These are phyloP conservation scores for Geotrichum citri-aurantii DNA, from an alignment of 1,139 yeast genomes.

Conservation along the genomic window DNA sequence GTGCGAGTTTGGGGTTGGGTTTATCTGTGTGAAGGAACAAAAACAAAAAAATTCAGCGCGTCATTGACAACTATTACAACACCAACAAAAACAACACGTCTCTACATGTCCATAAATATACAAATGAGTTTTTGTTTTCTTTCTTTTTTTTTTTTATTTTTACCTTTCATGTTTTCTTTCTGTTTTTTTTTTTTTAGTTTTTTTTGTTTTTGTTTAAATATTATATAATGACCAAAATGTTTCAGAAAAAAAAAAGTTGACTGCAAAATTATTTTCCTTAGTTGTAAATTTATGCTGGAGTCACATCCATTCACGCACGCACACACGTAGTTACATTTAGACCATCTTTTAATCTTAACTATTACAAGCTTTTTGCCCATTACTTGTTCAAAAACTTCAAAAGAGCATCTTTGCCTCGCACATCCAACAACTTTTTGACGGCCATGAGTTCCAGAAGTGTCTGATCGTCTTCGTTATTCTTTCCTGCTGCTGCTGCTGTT, in stretches of 20 bases:
- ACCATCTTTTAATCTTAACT: neutral
- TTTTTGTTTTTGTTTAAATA: neutral
- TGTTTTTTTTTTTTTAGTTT: neutral
- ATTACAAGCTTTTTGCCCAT: neutral
- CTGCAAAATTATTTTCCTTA: too few relatives aligned
- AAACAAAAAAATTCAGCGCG: neutral
- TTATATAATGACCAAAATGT: neutral
- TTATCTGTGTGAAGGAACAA: neutral
- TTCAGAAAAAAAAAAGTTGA: neutral
- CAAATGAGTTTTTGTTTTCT: neutral
- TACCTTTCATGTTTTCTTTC: neutral
- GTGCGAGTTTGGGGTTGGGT: too few relatives aligned
- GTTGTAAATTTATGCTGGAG: too few relatives aligned
- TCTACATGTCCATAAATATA: neutral
- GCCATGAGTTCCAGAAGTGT: neutral
- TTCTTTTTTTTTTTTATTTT: neutral
- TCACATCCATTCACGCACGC: too few relatives aligned
- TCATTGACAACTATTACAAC: neutral
- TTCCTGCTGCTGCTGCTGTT: neutral
- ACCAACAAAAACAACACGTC: too few relatives aligned
- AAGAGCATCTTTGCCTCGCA: slow-evolving; percentile 2
- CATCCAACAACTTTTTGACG: neutral
- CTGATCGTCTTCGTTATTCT: neutral
- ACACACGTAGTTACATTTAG: neutral
- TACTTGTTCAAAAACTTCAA: neutral